Conservation (phyloP, 331 rosid genomes). For the Quercus phellos region DNA sequence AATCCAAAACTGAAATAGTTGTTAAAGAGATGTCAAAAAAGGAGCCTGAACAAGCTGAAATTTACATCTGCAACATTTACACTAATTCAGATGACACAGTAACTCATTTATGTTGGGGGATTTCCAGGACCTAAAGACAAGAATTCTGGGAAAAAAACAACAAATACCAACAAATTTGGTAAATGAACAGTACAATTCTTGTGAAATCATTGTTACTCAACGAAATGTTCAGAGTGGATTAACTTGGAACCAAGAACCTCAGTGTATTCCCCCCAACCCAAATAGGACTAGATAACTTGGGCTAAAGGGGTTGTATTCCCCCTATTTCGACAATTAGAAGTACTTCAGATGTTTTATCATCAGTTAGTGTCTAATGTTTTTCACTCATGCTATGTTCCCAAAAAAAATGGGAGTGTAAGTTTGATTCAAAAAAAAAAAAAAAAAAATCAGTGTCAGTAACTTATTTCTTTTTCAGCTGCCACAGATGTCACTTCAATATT, state of each 20-base stretch:
- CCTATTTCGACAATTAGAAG: background rate
- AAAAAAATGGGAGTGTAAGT: background rate
- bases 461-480: background rate
- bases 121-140: too few relatives aligned
- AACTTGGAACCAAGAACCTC: background rate
- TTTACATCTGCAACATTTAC: too few relatives aligned
- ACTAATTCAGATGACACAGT: too few relatives aligned
- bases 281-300: background rate
- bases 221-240: background rate
- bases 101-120: too few relatives aligned
- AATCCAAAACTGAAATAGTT: too few relatives aligned
- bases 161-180: background rate
- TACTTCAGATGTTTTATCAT: background rate
- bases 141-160: background rate
- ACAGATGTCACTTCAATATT: background rate
- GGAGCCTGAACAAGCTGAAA: too few relatives aligned
- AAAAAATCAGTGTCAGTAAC: background rate
- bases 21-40: too few relatives aligned
- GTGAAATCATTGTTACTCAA: background rate
- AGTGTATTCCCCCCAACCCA: background rate
- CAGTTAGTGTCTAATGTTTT: background rate
- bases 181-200: background rate
- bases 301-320: background rate
- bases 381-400: background rate
- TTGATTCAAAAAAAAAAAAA: background rate